Percentiles rank a stretch among this genome's conserved stretches.
Evolutionary conservation across 495 filamentous ascomycete species (phyloP).

Genomic region (Parachaetomium inaequale): DNA sequence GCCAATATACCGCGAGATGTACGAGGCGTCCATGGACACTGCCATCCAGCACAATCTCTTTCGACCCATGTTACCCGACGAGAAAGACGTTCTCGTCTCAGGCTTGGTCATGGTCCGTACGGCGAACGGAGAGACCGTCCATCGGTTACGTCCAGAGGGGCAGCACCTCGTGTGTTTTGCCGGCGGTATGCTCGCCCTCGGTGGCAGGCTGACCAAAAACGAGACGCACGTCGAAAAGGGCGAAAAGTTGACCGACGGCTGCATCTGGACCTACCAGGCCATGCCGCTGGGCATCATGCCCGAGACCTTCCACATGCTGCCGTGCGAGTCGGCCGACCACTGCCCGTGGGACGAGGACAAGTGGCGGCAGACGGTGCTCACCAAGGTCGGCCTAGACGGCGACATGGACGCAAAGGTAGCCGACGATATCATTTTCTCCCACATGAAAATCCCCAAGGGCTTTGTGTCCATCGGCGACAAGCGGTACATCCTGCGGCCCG

Average conservation of each 20-base stretch:
- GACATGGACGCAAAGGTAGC: slow-evolving; percentile 20
- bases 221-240: slow-evolving; percentile 67
- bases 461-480: slow-evolving; percentile 55
- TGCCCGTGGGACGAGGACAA: slow-evolving; percentile 68
- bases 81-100: slow-evolving; percentile 44
- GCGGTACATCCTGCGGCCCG: slow-evolving; percentile 70
- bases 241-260: slow-evolving; percentile 72
- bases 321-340: slow-evolving; percentile 54
- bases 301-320: slow-evolving; percentile 59
- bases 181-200: slow-evolving; percentile 81
- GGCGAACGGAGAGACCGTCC: slow-evolving; percentile 62
- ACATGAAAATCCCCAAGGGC: slow-evolving; percentile 62
- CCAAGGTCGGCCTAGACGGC: slow-evolving; percentile 7
- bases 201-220: slow-evolving; percentile 64
- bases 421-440: slow-evolving; percentile 49
- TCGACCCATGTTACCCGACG: slow-evolving; percentile 54
- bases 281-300: slow-evolving; percentile 79
- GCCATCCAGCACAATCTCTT: slow-evolving; percentile 66
- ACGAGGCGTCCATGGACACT: slow-evolving; percentile 61
- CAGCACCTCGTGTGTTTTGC: slow-evolving; percentile 62
- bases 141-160: slow-evolving; percentile 38
- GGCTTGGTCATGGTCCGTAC: slow-evolving; percentile 53
- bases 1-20: slow-evolving; percentile 72
- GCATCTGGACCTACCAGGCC: slow-evolving; percentile 76
- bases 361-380: slow-evolving; percentile 40